Conservation (phyloP, 108 stramenopile species). For the Seminavis robusta region DNA sequence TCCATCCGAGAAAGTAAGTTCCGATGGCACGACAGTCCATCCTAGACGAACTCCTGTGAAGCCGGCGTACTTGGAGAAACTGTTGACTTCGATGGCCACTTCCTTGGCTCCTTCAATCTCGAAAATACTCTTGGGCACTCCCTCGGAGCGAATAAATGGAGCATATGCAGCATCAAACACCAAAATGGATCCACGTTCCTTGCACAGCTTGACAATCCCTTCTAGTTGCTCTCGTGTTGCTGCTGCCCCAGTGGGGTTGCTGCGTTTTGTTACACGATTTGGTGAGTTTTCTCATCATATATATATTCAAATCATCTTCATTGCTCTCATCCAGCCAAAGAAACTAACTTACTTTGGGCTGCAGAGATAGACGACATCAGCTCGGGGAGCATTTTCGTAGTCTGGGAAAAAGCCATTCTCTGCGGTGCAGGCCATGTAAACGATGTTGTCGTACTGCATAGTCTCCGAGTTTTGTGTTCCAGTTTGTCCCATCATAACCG, state of each 20-base stretch:
- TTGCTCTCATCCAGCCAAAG: too few species aligned
- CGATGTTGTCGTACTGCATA: conserved; percentile 94
- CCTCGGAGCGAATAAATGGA: conserved; percentile 91
- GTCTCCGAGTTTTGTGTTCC: conserved; percentile 78
- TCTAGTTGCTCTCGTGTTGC: conserved; percentile 91
- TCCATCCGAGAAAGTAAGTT: conserved; percentile 87
- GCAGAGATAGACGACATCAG: conserved; percentile 96
- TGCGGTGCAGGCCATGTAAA: conserved; percentile 96
- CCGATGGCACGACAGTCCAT: conserved; percentile 94
- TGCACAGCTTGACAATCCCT: conserved; percentile 83
- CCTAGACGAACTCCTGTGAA: conserved; percentile 98
- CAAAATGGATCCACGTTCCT: conserved; percentile 87
- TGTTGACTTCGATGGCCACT: conserved; percentile 93
- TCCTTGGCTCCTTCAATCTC: conserved; percentile 94
- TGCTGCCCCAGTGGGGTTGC: conserved; percentile 96
- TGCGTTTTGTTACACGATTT: too few species aligned
- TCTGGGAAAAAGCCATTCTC: conserved; percentile 96
- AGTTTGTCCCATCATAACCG: conserved; percentile 95
- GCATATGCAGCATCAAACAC: conserved; percentile 98
- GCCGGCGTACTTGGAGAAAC: conserved; percentile 93
- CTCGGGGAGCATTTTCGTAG: conserved; percentile 74
- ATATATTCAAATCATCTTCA: neutral
- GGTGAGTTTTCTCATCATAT: too few species aligned
- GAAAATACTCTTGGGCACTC: conserved; percentile 94
- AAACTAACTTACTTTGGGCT: conserved; percentile 75